A percentile compares a stretch with the other conserved stretches of the same genome.
Conservation (phyloP, 176 grass and related monocot genomes). For the Guadua angustifolia region DNA sequence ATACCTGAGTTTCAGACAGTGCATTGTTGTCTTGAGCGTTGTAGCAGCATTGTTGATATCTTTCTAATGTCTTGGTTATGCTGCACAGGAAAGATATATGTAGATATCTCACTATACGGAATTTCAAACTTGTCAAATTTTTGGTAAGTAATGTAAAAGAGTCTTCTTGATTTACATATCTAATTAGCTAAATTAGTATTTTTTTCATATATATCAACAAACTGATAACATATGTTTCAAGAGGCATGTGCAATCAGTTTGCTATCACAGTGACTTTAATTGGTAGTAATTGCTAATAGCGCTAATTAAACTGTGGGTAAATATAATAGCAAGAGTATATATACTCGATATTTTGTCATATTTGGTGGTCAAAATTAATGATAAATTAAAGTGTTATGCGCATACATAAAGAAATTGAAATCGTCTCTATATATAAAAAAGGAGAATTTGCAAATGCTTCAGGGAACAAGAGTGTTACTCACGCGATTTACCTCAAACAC, state of each 20-base stretch:
- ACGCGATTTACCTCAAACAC: not conserved
- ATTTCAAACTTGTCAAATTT: not conserved
- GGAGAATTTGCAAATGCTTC: not conserved
- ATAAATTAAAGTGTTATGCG: not conserved
- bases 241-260: not conserved
- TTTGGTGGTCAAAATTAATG: not conserved
- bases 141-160: not conserved
- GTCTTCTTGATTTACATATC: not conserved
- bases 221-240: not conserved
- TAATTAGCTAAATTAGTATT: not conserved
- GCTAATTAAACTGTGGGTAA: not conserved
- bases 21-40: conserved; percentile 70
- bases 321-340: not conserved
- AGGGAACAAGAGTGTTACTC: not conserved
- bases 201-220: not conserved
- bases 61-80: conserved; percentile 73
- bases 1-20: conserved; percentile 81
- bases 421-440: not conserved
- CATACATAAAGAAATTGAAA: not conserved
- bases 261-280: not conserved
- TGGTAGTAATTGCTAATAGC: not conserved
- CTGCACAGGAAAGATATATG: conserved; percentile 41
- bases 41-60: conserved; percentile 84
- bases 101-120: not conserved
- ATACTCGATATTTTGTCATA: not conserved